Percentiles rank a stretch among this genome's conserved stretches.
Conservation (phyloP, 306 rosid genomes). For the Cucurbita ficifolia region DNA sequence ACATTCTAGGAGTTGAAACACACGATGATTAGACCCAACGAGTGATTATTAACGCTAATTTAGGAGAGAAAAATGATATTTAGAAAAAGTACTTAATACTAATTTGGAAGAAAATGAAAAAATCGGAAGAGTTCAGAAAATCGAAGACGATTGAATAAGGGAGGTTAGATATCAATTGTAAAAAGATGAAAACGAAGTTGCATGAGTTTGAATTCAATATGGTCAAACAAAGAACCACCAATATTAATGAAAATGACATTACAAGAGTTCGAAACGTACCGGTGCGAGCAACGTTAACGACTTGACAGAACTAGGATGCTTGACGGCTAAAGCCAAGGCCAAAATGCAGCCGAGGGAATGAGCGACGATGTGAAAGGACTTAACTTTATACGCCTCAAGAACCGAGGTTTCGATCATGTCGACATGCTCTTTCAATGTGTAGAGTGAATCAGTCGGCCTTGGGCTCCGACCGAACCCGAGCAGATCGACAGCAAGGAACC, state of each 20-base stretch:
- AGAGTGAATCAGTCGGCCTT: slow-evolving; percentile 65
- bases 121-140: neutral
- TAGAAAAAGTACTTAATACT: too few relatives aligned
- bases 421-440: slow-evolving; percentile 70
- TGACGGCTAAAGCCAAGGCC: slow-evolving; percentile 73
- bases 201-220: neutral
- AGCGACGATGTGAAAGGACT: slow-evolving; percentile 87
- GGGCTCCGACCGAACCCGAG: slow-evolving; percentile 95
- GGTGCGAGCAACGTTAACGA: slow-evolving; percentile 92
- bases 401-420: slow-evolving; percentile 73
- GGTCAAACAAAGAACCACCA: neutral
- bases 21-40: too few relatives aligned
- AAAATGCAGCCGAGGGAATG: slow-evolving; percentile 88
- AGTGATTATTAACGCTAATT: too few relatives aligned
- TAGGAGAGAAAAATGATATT: neutral
- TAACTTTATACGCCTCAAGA: slow-evolving; percentile 51
- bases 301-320: slow-evolving; percentile 55
- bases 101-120: neutral
- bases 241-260: neutral
- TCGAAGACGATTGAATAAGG: neutral
- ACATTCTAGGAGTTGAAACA: too few relatives aligned
- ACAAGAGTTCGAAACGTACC: slow-evolving; percentile 15
- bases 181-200: neutral
- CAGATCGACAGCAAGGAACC: slow-evolving; percentile 78
- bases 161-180: neutral